phyloP scores from a whole-genome alignment of 345 rosid species.

The Iberis pinnata region DNA sequence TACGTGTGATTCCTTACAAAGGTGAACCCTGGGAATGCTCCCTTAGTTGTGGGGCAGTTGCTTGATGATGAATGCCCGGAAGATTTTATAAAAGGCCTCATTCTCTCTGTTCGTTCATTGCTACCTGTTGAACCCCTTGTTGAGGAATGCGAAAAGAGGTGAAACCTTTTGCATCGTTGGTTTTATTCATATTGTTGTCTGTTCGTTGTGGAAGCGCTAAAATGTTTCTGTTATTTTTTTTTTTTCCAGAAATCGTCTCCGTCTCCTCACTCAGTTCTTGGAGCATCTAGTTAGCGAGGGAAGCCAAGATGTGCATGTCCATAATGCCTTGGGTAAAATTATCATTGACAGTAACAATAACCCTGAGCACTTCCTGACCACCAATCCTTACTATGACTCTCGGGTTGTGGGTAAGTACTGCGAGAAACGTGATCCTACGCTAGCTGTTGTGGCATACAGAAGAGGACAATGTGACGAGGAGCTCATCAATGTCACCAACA shows the following conservation, averaged over 20 bases:
- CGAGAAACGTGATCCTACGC: constrained; percentile 98
- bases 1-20: constrained; percentile 27
- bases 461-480: constrained; percentile 98
- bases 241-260: constrained; percentile 85
- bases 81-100: constrained; percentile 96
- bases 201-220: constrained; percentile 21
- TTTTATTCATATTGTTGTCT: constrained; percentile 4
- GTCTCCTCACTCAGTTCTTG: constrained; percentile 96
- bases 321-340: constrained; percentile 98
- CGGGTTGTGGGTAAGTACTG: constrained; percentile 97
- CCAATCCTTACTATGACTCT: constrained; percentile 97
- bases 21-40: constrained; percentile 99
- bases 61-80: constrained; percentile 98
- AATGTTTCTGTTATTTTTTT: constrained; percentile 18
- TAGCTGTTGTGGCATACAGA: constrained; percentile 94
- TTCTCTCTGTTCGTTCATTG: constrained; percentile 76
- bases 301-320: constrained; percentile 98
- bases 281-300: constrained; percentile 99
- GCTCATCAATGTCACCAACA: constrained; percentile 93
- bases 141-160: constrained; percentile 90
- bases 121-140: constrained; percentile 88
- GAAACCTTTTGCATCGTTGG: constrained; percentile 9
- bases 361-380: constrained; percentile 96
- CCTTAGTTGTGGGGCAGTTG: constrained; percentile 82
- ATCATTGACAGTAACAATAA: constrained; percentile 98